phyloP scores from a whole-genome alignment of 2,329 filamentous ascomycete genomes.

The Penicillium psychrosexuale region DNA sequence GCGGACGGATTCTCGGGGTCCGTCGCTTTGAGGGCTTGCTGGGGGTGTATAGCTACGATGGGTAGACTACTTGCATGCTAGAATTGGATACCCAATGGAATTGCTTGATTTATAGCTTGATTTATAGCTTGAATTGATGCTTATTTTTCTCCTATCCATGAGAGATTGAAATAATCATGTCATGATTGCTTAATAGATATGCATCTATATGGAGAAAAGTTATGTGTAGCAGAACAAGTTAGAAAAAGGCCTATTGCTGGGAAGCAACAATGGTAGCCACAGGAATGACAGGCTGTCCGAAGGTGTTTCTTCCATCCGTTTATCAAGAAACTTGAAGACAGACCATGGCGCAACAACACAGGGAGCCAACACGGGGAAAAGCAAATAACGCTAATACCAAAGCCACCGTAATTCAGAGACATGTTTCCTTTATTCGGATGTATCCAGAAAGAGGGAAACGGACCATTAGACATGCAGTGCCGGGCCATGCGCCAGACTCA shows the following conservation, averaged over 20 bases:
- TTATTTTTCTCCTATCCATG: not conserved
- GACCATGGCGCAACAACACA: too few species aligned
- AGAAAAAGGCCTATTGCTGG: not conserved
- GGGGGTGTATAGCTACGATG: not conserved
- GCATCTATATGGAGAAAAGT: too few species aligned
- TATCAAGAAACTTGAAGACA: not conserved
- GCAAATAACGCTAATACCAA: too few species aligned
- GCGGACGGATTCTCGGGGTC: conserved; percentile 12
- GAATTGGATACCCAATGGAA: not conserved
- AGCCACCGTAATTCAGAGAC: not conserved
- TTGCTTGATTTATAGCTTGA: not conserved
- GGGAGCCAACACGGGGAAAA: too few species aligned
- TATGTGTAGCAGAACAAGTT: too few species aligned
- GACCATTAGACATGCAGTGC: too few species aligned
- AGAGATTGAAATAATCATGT: too few species aligned
- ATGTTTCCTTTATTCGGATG: not conserved
- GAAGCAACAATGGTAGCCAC: too few species aligned
- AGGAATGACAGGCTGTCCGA: not conserved
- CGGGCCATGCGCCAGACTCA: not conserved
- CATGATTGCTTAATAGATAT: too few species aligned
- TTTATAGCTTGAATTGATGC: not conserved
- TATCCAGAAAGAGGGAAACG: not conserved
- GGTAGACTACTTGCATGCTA: not conserved
- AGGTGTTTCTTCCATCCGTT: too few species aligned
- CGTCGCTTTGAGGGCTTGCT: conserved; percentile 1